Evolutionary conservation across 2,329 filamentous ascomycete genomes (phyloP).

Genomic region (Fusarium anguioides): DNA sequence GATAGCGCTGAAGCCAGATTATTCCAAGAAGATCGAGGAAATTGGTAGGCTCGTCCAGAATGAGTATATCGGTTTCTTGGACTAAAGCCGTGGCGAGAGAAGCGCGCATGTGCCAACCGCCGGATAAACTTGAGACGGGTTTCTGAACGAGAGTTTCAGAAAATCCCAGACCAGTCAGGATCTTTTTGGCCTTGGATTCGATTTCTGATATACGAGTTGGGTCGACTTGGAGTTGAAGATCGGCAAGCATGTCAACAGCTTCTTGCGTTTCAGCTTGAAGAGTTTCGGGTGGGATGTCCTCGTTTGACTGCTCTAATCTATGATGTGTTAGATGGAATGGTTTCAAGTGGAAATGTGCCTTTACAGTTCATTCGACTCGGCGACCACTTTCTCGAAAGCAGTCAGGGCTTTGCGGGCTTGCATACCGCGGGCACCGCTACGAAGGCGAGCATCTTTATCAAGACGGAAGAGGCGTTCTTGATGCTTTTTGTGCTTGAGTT

Average conservation of each 20-base stretch:
- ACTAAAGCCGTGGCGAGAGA: constrained; percentile 74
- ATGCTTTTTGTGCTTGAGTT: constrained; percentile 70
- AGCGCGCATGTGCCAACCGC: constrained; percentile 80
- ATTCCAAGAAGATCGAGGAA: constrained; percentile 86
- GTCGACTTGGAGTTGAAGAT: constrained; percentile 75
- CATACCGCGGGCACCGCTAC: constrained; percentile 80
- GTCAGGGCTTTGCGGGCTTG: constrained; percentile 80
- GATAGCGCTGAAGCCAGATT: constrained; percentile 83
- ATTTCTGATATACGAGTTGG: constrained; percentile 70
- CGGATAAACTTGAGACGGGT: constrained; percentile 74
- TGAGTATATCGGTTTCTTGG: constrained; percentile 79
- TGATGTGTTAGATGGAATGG: not conserved
- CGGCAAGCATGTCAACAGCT: constrained; percentile 75
- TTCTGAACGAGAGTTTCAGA: constrained; percentile 69
- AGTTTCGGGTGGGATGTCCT: constrained; percentile 65
- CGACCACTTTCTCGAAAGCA: constrained; percentile 73
- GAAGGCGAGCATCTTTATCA: constrained; percentile 77
- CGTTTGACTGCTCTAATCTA: constrained; percentile 62
- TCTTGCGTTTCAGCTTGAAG: constrained; percentile 75
- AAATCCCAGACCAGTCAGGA: constrained; percentile 79
- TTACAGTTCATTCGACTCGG: constrained; percentile 65
- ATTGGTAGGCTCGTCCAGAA: constrained; percentile 89
- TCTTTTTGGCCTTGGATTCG: constrained; percentile 73
- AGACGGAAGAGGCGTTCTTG: constrained; percentile 73
- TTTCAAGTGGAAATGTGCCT: constrained; percentile 15